phyloP scores from a whole-genome alignment of 192 early-diverging fungal species.

The Geosiphon pyriformis region DNA sequence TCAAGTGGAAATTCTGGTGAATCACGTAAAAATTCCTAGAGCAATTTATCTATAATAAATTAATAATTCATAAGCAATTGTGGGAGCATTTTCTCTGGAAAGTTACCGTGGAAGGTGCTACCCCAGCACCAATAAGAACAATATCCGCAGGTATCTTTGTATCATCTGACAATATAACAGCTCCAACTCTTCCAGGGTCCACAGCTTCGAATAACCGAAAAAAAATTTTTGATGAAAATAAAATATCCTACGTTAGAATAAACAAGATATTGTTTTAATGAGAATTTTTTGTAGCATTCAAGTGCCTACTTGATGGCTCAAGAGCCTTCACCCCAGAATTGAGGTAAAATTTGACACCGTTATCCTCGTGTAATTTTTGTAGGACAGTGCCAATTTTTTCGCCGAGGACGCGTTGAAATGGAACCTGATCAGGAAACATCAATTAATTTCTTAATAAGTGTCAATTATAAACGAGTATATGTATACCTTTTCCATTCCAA shows the following conservation, averaged over 20 bases:
- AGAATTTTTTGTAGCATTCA: neutral
- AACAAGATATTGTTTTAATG: neutral
- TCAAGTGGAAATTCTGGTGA: conserved; percentile 34
- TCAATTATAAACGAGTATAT: neutral
- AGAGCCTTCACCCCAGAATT: conserved; percentile 32
- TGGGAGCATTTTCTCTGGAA: too few species aligned
- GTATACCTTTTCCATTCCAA: conserved; percentile 45
- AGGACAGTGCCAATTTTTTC: conserved; percentile 41
- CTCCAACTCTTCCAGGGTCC: conserved; percentile 29
- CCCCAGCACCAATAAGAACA: conserved; percentile 51
- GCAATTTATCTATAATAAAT: neutral
- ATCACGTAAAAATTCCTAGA: conserved; percentile 35
- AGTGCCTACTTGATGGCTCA: conserved; percentile 20
- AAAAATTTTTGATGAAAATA: neutral
- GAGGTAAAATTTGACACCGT: conserved; percentile 43
- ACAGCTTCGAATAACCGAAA: conserved; percentile 1
- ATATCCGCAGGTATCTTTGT: conserved; percentile 40
- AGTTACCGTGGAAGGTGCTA: conserved; percentile 39
- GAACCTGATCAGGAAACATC: conserved; percentile 24
- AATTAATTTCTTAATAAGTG: neutral
- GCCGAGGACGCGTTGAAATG: conserved; percentile 51
- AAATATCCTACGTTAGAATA: neutral
- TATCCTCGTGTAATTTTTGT: conserved; percentile 33
- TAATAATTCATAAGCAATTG: neutral
- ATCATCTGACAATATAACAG: conserved; percentile 36